Conservation (phyloP, 352 stramenopile genomes). For the Globisporangium camurandrum region DNA sequence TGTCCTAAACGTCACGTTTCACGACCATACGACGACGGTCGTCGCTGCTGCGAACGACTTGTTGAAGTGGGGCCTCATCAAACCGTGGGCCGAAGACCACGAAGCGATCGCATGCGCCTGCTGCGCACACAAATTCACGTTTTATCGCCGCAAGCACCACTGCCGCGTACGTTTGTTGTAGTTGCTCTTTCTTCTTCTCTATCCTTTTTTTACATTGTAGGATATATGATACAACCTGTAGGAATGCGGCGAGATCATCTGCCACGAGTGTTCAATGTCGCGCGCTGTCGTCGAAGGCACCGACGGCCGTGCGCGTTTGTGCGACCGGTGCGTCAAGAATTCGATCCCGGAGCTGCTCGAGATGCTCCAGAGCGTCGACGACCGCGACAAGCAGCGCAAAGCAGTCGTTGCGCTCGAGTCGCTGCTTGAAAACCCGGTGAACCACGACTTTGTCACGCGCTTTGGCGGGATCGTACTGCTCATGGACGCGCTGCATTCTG, state of each 20-base stretch:
- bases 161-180: slow-evolving; percentile 40
- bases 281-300: slow-evolving; percentile 75
- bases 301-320: slow-evolving; percentile 72
- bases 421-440: slow-evolving; percentile 76
- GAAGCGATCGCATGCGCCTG: slow-evolving; percentile 64
- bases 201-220: not conserved
- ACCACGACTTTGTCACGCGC: slow-evolving; percentile 81
- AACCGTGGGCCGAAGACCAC: slow-evolving; percentile 85
- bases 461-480: slow-evolving; percentile 63
- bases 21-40: slow-evolving; percentile 45
- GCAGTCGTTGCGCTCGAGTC: slow-evolving; percentile 74
- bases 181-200: not conserved
- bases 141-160: slow-evolving; percentile 78
- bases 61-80: slow-evolving; percentile 82
- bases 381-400: slow-evolving; percentile 52
- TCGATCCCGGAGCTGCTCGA: slow-evolving; percentile 67
- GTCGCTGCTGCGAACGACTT: slow-evolving; percentile 81
- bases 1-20: slow-evolving; percentile 72
- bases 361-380: slow-evolving; percentile 33
- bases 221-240: slow-evolving; percentile 12
- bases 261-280: slow-evolving; percentile 79
- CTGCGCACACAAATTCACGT: slow-evolving; percentile 73
- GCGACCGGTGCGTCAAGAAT: slow-evolving; percentile 77
- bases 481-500: slow-evolving; percentile 61
- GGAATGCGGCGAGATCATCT: slow-evolving; percentile 87